A percentile compares a stretch with the other conserved stretches of the same genome.
Conservation (phyloP, 345 rosid genomes). For the Alliaria petiolata region DNA sequence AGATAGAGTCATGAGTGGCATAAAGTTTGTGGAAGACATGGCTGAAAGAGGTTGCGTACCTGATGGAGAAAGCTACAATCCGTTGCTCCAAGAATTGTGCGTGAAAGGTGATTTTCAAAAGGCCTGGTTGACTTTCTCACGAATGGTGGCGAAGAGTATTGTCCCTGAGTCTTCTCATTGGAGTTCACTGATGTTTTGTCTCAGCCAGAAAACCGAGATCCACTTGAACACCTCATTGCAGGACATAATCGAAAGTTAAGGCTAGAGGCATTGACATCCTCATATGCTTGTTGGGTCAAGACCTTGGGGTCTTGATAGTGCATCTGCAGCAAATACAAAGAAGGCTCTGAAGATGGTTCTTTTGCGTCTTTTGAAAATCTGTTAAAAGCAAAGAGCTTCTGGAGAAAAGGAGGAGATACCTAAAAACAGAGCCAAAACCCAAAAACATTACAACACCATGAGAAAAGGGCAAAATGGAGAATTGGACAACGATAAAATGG, state of each 20-base stretch:
- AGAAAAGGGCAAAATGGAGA: conserved; percentile 31
- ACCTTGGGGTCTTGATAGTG: not conserved
- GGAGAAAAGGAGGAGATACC: not conserved
- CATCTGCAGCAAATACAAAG: not conserved
- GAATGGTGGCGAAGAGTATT: conserved; percentile 58
- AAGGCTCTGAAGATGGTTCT: not conserved
- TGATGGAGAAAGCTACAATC: conserved; percentile 42
- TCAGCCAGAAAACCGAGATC: conserved; percentile 34
- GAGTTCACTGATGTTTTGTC: conserved; percentile 49
- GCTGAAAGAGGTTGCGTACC: conserved; percentile 51
- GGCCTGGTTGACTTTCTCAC: conserved; percentile 39
- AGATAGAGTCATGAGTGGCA: conserved; percentile 48
- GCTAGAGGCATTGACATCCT: not conserved
- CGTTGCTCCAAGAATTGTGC: conserved; percentile 44
- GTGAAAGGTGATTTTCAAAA: conserved; percentile 41
- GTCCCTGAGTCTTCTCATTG: conserved; percentile 53
- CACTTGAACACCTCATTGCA: conserved; percentile 28
- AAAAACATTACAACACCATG: not conserved
- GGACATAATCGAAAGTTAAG: conserved; percentile 15
- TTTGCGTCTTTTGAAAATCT: not conserved
- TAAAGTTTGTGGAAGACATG: conserved; percentile 64
- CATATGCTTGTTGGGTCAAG: not conserved
- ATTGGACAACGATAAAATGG: conserved; percentile 9
- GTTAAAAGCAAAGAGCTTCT: not conserved
- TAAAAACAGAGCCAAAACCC: not conserved